Evolutionary conservation across 176 grass and related monocot genomes (phyloP).

Genomic region (Oryza officinalis): DNA sequence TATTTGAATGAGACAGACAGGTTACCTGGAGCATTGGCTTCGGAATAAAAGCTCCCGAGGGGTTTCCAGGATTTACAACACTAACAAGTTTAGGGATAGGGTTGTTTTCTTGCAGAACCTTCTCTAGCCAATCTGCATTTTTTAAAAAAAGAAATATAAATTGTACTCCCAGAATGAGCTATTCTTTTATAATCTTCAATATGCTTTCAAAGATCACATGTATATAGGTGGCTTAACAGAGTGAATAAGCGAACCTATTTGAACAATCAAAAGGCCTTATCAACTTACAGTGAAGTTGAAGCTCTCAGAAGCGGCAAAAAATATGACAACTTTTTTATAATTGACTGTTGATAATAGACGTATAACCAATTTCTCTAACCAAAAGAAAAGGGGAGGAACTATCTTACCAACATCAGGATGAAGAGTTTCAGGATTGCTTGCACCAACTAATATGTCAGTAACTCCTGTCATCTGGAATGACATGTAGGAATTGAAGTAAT

Average conservation of each 20-base stretch:
- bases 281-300: slow-evolving; percentile 4
- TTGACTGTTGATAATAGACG: slow-evolving; percentile 15
- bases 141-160: slow-evolving; percentile 33
- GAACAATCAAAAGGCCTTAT: background rate
- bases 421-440: slow-evolving; percentile 67
- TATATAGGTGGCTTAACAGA: slow-evolving; percentile 7
- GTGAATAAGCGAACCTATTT: background rate
- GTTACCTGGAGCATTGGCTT: slow-evolving; percentile 63
- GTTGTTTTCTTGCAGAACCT: slow-evolving; percentile 58
- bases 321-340: slow-evolving; percentile 9
- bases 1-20: slow-evolving; percentile 1
- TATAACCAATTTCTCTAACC: background rate
- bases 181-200: background rate
- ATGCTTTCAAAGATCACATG: slow-evolving; percentile 16
- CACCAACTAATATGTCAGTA: slow-evolving; percentile 83
- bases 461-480: slow-evolving; percentile 99
- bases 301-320: background rate
- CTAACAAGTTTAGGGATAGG: slow-evolving; percentile 87
- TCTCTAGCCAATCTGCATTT: slow-evolving; percentile 84
- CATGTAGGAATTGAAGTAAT: slow-evolving; percentile 98
- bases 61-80: slow-evolving; percentile 99
- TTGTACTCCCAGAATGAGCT: slow-evolving; percentile 14
- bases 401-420: slow-evolving; percentile 77
- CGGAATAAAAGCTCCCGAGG: slow-evolving; percentile 79
- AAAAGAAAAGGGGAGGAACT: background rate